Evolutionary conservation across 1,284 basidiomycete species (phyloP).

Genomic region (Lignosus rhinocerotis): DNA sequence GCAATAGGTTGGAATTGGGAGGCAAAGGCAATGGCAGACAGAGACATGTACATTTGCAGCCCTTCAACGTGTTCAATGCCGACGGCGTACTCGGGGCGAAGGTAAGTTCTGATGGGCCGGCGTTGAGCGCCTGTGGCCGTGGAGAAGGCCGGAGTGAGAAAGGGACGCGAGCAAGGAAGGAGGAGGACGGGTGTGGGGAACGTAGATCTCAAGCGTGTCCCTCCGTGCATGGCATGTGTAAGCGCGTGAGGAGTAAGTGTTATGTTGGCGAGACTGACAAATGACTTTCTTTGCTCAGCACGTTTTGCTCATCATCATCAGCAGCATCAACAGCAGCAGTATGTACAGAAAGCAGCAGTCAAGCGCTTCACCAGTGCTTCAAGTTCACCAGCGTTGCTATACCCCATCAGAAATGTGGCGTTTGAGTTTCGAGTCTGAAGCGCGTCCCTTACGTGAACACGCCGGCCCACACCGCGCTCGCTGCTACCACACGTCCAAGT

Average conservation of each 20-base stretch:
- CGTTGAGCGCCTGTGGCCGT: conserved; percentile 11
- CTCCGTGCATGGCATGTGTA: neutral
- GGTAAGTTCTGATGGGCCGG: conserved; percentile 19
- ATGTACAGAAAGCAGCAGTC: too few relatives aligned
- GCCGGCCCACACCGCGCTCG: conserved; percentile 12
- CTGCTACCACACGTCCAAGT: conserved; percentile 14
- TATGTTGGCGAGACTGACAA: neutral
- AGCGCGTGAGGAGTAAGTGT: neutral
- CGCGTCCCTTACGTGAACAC: conserved; percentile 21
- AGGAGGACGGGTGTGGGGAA: neutral
- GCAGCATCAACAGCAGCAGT: too few relatives aligned
- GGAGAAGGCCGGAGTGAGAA: neutral
- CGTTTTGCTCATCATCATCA: too few relatives aligned
- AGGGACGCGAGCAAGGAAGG: neutral
- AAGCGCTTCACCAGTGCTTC: conserved; percentile 8
- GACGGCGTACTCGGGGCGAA: conserved; percentile 23
- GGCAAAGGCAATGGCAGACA: too few relatives aligned
- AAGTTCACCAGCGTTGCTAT: conserved; percentile 12
- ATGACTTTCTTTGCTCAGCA: conserved; percentile 8
- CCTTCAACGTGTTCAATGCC: conserved; percentile 21
- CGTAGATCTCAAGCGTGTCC: conserved; percentile 17
- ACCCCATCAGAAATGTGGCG: conserved; percentile 34
- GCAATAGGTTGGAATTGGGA: too few relatives aligned
- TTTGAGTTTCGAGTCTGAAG: conserved; percentile 25
- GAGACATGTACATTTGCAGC: conserved; percentile 4